Evolutionary conservation across 2,329 filamentous ascomycete species (phyloP).

Genomic region (Penicillium sp.): DNA sequence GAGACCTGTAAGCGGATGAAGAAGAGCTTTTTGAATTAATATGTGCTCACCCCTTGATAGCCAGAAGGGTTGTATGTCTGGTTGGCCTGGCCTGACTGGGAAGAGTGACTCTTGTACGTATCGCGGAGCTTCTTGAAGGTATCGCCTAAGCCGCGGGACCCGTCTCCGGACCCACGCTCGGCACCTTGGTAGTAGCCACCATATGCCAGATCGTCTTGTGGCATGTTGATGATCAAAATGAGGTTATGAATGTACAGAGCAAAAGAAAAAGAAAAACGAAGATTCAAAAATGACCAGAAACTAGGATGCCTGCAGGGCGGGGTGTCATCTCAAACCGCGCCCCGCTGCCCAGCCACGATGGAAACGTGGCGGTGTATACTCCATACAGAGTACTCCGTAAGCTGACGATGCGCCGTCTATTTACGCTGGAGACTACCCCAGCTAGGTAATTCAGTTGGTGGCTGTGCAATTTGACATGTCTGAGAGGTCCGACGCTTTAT

Average conservation of each 20-base stretch:
- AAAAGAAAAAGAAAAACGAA: background rate
- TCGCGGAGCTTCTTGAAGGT: conserved; percentile 51
- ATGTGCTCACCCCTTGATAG: conserved; percentile 23
- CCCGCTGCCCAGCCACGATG: conserved; percentile 29
- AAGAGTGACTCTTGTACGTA: conserved; percentile 36
- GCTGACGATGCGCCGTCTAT: background rate
- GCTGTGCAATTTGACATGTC: background rate
- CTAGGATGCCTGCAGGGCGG: conserved; percentile 9
- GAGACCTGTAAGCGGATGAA: background rate
- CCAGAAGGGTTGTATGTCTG: conserved; percentile 26
- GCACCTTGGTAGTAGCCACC: conserved; percentile 49
- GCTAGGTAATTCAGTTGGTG: background rate
- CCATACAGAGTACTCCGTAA: background rate
- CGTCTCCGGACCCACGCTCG: conserved; percentile 36
- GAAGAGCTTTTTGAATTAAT: background rate
- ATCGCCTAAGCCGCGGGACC: conserved; percentile 54
- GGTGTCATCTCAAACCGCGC: conserved; percentile 9
- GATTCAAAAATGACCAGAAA: background rate
- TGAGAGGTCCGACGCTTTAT: too few species aligned
- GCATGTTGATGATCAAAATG: conserved; percentile 28
- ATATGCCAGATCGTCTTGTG: conserved; percentile 55
- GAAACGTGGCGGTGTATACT: conserved; percentile 14
- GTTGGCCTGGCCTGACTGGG: conserved; percentile 7
- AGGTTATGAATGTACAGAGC: background rate
- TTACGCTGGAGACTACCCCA: background rate